Percentiles rank a stretch among this genome's conserved stretches.
Evolutionary conservation across 768 basidiomycete genomes (phyloP).

Genomic region (Rhodosporidiobolus odoratus): DNA sequence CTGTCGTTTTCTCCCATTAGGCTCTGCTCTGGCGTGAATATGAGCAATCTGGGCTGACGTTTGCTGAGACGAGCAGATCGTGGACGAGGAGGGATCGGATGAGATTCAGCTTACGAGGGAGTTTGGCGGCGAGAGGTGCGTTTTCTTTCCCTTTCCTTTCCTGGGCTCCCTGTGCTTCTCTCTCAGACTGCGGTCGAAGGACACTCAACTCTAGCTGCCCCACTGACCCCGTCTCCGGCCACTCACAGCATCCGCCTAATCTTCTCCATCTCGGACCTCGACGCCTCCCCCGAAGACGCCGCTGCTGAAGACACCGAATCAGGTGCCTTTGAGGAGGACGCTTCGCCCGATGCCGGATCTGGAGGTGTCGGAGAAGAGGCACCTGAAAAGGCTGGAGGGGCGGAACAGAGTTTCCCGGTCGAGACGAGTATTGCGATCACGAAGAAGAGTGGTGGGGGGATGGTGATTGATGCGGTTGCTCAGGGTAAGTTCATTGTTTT

Average conservation of each 20-base stretch:
- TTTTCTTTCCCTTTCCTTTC: slow-evolving; percentile 29
- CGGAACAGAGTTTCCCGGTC: slow-evolving; percentile 58
- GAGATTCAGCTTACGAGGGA: slow-evolving; percentile 75
- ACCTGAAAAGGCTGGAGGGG: slow-evolving; percentile 35
- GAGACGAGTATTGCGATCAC: slow-evolving; percentile 76
- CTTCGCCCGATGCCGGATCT: slow-evolving; percentile 47
- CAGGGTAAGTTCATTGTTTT: slow-evolving; percentile 47
- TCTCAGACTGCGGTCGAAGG: no score
- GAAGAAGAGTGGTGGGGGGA: slow-evolving; percentile 61
- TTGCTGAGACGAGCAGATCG: slow-evolving; percentile 52
- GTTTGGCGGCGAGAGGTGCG: slow-evolving; percentile 85
- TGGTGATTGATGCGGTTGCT: slow-evolving; percentile 70
- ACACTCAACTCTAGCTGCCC: no score
- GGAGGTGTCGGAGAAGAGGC: slow-evolving; percentile 40
- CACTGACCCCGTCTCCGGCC: not conserved
- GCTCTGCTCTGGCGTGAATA: no score
- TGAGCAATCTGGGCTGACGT: not conserved
- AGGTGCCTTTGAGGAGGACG: slow-evolving; percentile 40
- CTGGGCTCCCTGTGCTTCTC: not conserved
- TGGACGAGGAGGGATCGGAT: slow-evolving; percentile 66
- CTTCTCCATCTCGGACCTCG: slow-evolving; percentile 88
- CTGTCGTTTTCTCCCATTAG: not conserved
- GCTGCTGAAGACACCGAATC: slow-evolving; percentile 34
- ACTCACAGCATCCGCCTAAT: slow-evolving; percentile 68
- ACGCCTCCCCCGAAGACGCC: slow-evolving; percentile 51